phyloP scores from a whole-genome alignment of 257 asterid species.

The Primulina tabacum region DNA sequence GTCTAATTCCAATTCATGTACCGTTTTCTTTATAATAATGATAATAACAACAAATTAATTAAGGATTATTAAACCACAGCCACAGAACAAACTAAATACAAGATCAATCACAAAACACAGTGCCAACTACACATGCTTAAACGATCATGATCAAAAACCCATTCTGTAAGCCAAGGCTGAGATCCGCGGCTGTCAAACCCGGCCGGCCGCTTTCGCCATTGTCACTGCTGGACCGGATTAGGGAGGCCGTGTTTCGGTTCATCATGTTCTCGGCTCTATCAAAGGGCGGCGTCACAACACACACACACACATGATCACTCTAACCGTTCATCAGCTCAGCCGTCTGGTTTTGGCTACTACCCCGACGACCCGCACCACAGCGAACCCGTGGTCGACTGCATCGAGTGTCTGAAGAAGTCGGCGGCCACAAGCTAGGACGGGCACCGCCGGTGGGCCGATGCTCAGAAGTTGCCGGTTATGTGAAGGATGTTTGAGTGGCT shows the following conservation, averaged over 20 bases:
- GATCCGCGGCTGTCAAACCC: slow-evolving; percentile 20
- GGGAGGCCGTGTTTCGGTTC: slow-evolving; percentile 38
- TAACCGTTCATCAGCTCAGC: slow-evolving; percentile 16
- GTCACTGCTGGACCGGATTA: slow-evolving; percentile 34
- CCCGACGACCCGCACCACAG: slow-evolving; percentile 30
- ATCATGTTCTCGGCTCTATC: slow-evolving; percentile 37
- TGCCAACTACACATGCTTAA: neutral
- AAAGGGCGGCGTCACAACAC: slow-evolving; percentile 18
- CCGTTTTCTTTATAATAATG: too few relatives aligned
- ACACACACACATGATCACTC: neutral
- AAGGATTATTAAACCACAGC: slow-evolving; percentile 14
- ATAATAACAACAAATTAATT: neutral
- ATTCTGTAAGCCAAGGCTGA: slow-evolving; percentile 29
- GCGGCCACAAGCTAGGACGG: slow-evolving; percentile 17
- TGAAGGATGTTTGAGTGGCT: neutral
- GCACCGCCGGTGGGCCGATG: neutral
- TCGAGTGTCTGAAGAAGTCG: slow-evolving; percentile 34
- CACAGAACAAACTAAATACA: neutral
- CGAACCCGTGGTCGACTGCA: slow-evolving; percentile 41
- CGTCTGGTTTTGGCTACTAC: slow-evolving; percentile 17
- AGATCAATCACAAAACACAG: neutral
- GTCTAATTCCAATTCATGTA: too few relatives aligned
- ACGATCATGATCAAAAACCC: slow-evolving; percentile 32
- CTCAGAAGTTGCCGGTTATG: slow-evolving; percentile 19
- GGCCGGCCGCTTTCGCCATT: slow-evolving; percentile 23